Evolutionary conservation across 768 basidiomycete species (phyloP).

Genomic region (Rossbeevera mucosa): DNA sequence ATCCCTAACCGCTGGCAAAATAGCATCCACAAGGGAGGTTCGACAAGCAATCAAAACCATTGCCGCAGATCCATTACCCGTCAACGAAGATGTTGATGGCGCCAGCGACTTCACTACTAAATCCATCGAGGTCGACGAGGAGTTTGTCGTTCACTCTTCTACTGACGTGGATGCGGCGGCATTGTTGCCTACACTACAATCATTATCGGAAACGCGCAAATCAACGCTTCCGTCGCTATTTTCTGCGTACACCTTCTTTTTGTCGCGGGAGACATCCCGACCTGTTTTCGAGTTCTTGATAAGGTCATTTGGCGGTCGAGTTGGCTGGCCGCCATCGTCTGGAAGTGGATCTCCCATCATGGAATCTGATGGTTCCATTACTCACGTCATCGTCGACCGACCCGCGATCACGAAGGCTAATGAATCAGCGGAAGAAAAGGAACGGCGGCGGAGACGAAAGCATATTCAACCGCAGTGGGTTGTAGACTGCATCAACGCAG

Average conservation of each 20-base stretch:
- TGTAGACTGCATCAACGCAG: slow-evolving; percentile 90
- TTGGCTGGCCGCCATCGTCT: slow-evolving; percentile 83
- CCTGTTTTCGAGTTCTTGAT: slow-evolving; percentile 92
- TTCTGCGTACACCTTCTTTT: slow-evolving; percentile 82
- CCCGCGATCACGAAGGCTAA: slow-evolving; percentile 50
- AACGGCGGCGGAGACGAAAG: slow-evolving; percentile 64
- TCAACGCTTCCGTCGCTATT: slow-evolving; percentile 64
- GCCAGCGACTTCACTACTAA: slow-evolving; percentile 29
- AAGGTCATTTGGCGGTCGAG: slow-evolving; percentile 84
- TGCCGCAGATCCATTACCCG: slow-evolving; percentile 14
- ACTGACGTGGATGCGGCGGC: slow-evolving; percentile 42
- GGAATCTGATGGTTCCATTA: slow-evolving; percentile 78
- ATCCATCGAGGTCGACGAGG: slow-evolving; percentile 46
- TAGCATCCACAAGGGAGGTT: slow-evolving; percentile 54
- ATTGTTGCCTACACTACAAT: slow-evolving; percentile 64
- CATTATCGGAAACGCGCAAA: slow-evolving; percentile 56
- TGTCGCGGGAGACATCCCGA: slow-evolving; percentile 90
- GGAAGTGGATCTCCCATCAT: slow-evolving; percentile 78
- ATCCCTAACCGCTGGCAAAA: slow-evolving; percentile 22
- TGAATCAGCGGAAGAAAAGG: slow-evolving; percentile 55
- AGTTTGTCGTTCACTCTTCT: slow-evolving; percentile 63
- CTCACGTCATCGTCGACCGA: slow-evolving; percentile 93
- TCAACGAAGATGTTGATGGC: slow-evolving; percentile 38
- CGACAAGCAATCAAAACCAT: slow-evolving; percentile 48
- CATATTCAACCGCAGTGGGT: slow-evolving; percentile 98